These are phyloP conservation scores for Eragrostis curvula DNA, from an alignment of 176 grass and related monocot species.

Conservation along the genomic window DNA sequence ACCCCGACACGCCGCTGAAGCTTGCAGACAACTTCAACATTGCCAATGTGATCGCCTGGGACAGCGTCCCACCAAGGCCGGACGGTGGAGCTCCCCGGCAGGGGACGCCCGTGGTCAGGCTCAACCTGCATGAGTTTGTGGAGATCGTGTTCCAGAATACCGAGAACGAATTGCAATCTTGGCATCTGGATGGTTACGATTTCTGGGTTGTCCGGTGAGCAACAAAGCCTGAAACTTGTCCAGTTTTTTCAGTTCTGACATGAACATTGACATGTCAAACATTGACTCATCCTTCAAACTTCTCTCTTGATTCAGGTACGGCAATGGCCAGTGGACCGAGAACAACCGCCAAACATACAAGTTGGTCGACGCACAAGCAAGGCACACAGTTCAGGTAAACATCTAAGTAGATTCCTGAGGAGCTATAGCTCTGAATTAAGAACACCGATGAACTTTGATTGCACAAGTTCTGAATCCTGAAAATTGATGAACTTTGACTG, in stretches of 20 bases:
- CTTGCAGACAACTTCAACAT: constrained; percentile 85
- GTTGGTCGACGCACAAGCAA: constrained; percentile 67
- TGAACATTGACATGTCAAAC: background rate
- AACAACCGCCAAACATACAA: constrained; percentile 63
- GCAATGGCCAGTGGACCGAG: constrained; percentile 71
- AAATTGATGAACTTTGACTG: background rate
- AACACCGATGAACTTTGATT: background rate
- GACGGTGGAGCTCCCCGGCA: constrained; percentile 22
- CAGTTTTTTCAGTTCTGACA: background rate
- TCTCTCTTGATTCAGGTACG: constrained; percentile 56
- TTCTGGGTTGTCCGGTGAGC: constrained; percentile 88
- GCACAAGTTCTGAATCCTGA: background rate
- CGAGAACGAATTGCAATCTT: constrained; percentile 62
- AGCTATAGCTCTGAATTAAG: constrained; percentile 16
- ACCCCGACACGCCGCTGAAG: constrained; percentile 82
- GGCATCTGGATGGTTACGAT: constrained; percentile 95
- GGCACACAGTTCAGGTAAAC: constrained; percentile 85
- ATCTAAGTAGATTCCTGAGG: background rate
- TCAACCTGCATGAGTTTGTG: constrained; percentile 77
- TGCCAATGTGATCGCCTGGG: constrained; percentile 62
- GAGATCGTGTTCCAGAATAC: constrained; percentile 96
- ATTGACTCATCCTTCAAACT: background rate
- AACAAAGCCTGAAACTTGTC: background rate
- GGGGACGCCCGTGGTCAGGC: constrained; percentile 63
- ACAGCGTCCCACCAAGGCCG: constrained; percentile 51